phyloP scores from a whole-genome alignment of 306 rosid species.

The Casuarina equisetifolia region DNA sequence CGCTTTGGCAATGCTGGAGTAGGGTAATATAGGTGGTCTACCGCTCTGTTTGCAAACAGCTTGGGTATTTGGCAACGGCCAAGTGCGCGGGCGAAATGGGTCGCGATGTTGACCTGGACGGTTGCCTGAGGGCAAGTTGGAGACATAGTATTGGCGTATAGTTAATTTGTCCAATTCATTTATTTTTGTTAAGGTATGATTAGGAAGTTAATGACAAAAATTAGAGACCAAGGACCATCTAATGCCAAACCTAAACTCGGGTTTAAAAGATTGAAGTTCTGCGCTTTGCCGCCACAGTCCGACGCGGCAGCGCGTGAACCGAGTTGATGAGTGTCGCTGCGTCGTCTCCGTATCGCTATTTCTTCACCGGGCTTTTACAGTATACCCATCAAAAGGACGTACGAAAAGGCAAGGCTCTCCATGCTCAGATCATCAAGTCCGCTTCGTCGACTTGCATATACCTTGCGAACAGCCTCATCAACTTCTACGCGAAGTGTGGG shows the following conservation, averaged over 20 bases:
- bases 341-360: conserved; percentile 26
- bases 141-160: too few species aligned
- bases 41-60: not conserved
- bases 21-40: not conserved
- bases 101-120: not conserved
- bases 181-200: too few species aligned
- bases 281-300: not conserved
- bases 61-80: not conserved
- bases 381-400: conserved; percentile 45
- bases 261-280: not conserved
- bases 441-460: conserved; percentile 30
- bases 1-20: not conserved
- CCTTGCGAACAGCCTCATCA: conserved; percentile 59
- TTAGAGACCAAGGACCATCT: too few species aligned
- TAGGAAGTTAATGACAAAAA: too few species aligned
- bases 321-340: conserved; percentile 36
- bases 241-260: too few species aligned
- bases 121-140: not conserved
- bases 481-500: conserved; percentile 61
- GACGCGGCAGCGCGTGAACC: not conserved
- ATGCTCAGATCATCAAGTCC: conserved; percentile 50
- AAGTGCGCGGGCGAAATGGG: not conserved
- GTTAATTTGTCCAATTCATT: too few species aligned
- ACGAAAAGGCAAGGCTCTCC: conserved; percentile 46
- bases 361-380: conserved; percentile 31